Percentiles rank a stretch among this genome's conserved stretches.
phyloP scores from a whole-genome alignment of 2,329 filamentous ascomycete genomes.

The Alternaria triticina region DNA sequence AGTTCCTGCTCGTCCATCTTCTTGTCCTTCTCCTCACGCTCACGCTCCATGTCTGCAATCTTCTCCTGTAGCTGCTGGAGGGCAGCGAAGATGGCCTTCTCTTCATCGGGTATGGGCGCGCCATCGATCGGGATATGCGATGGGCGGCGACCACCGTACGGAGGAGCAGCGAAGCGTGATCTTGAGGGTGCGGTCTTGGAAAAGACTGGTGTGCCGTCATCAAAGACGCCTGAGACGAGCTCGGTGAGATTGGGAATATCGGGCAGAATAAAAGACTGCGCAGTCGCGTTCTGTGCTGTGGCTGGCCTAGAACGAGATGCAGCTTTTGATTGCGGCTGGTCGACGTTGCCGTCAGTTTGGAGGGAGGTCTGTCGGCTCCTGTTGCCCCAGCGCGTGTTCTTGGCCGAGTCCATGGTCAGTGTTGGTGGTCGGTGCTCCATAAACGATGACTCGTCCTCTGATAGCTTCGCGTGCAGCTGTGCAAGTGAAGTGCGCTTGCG shows the following conservation, averaged over 20 bases:
- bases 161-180: constrained; percentile 62
- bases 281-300: constrained; percentile 57
- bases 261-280: constrained; percentile 67
- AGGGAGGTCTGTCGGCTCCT: constrained; percentile 51
- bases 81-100: constrained; percentile 68
- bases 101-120: constrained; percentile 65
- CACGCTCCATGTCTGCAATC: constrained; percentile 62
- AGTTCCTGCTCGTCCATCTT: constrained; percentile 59
- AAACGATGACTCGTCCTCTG: constrained; percentile 61
- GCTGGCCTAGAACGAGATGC: constrained; percentile 45
- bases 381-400: constrained; percentile 63
- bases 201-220: constrained; percentile 64
- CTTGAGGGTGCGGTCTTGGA: constrained; percentile 57
- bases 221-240: constrained; percentile 64
- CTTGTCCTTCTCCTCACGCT: constrained; percentile 59
- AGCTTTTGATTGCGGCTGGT: constrained; percentile 25
- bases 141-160: constrained; percentile 34
- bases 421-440: constrained; percentile 58
- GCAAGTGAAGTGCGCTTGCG: constrained; percentile 58
- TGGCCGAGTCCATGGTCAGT: constrained; percentile 48
- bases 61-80: constrained; percentile 65
- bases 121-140: constrained; percentile 58
- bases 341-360: constrained; percentile 37
- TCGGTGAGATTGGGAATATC: constrained; percentile 68
- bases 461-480: constrained; percentile 62